phyloP scores from a whole-genome alignment of 164 flowering plant genomes.

The Tetrastigma voinierianum region DNA sequence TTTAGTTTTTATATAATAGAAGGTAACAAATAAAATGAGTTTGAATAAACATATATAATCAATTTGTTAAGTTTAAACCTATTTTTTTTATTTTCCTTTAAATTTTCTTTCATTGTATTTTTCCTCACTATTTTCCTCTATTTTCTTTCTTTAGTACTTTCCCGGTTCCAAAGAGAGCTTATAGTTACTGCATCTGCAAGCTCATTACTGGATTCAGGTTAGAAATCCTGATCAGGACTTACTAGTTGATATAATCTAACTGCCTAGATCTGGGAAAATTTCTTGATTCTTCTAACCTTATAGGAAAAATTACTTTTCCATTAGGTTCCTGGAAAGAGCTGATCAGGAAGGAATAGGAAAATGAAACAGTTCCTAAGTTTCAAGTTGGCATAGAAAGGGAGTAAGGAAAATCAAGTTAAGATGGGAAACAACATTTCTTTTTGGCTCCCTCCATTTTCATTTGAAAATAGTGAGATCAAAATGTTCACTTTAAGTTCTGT shows the following conservation, averaged over 20 bases:
- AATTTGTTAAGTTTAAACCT: too few species aligned
- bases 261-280: not conserved
- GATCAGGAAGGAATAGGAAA: not conserved
- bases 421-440: not conserved
- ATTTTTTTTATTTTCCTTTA: too few species aligned
- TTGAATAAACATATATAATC: too few species aligned
- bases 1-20: too few species aligned
- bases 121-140: too few species aligned
- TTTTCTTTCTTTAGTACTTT: too few species aligned
- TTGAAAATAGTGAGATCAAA: not conserved
- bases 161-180: too few species aligned
- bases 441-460: not conserved
- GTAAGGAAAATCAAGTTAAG: not conserved
- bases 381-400: not conserved
- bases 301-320: not conserved
- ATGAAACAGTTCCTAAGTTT: slow-evolving; percentile 5
- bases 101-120: too few species aligned
- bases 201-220: not conserved
- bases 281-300: not conserved
- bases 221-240: not conserved
- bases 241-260: not conserved
- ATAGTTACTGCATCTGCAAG: not conserved
- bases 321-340: not conserved
- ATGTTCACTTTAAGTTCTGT: not conserved
- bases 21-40: too few species aligned